These are phyloP conservation scores for Paramecium caudatum DNA, from an alignment of 73 alveolate genomes.

Conservation along the genomic window DNA sequence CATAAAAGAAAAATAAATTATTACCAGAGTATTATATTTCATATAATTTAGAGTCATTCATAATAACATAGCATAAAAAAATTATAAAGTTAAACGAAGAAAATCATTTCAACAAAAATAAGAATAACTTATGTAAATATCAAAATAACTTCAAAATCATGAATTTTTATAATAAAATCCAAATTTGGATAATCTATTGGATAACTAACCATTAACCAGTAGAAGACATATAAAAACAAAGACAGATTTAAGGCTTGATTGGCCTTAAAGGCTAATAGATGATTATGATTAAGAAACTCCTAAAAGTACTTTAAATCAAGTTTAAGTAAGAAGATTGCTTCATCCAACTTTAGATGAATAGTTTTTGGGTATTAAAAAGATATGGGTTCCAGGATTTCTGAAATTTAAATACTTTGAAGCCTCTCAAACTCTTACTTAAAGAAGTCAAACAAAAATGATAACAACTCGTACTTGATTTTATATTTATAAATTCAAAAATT, in stretches of 20 bases:
- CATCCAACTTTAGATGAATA: slow-evolving; percentile 70
- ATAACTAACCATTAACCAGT: background rate
- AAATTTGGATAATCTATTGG: background rate
- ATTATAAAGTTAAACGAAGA: slow-evolving; percentile 20
- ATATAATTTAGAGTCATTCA: slow-evolving; percentile 44
- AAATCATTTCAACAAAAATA: background rate
- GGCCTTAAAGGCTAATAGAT: background rate
- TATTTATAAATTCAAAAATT: background rate
- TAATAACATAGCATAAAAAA: slow-evolving; percentile 21
- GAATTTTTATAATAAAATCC: background rate
- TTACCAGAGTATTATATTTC: slow-evolving; percentile 69
- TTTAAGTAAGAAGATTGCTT: slow-evolving; percentile 12
- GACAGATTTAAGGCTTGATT: background rate
- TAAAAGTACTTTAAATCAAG: background rate
- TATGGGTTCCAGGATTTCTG: slow-evolving; percentile 62
- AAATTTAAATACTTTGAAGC: background rate
- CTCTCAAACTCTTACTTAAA: no score
- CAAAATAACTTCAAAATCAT: slow-evolving; percentile 35
- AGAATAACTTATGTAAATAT: background rate
- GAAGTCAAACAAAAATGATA: no score
- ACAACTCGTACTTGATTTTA: no score
- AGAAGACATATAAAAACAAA: background rate
- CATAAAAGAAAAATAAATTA: slow-evolving; percentile 1
- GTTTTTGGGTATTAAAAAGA: slow-evolving; percentile 29
- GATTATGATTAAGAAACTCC: background rate